Evolutionary conservation across 805 yeast genomes (phyloP).

Genomic region (Wickerhamiella azymoides): DNA sequence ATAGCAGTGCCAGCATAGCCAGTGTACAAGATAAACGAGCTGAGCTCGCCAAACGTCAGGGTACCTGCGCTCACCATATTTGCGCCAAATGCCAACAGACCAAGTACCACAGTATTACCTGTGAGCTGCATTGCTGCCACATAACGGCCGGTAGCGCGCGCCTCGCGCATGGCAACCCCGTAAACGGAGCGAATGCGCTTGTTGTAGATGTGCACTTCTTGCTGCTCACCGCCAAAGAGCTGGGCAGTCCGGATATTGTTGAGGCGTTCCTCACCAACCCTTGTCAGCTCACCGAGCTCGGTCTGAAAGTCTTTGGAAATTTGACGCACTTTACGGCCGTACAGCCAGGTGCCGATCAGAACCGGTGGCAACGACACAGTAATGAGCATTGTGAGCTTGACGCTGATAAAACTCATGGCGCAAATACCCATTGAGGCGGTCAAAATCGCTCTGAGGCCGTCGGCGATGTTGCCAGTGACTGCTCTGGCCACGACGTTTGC

Average conservation of each 20-base stretch:
- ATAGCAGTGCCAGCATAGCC: slow-evolving; percentile 88
- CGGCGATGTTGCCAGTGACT: slow-evolving; percentile 77
- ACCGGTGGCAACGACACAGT: slow-evolving; percentile 71
- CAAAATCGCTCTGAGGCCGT: slow-evolving; percentile 74
- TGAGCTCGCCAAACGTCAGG: slow-evolving; percentile 72
- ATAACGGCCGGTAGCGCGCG: slow-evolving; percentile 59
- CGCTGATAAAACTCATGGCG: slow-evolving; percentile 82
- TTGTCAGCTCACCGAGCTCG: slow-evolving; percentile 72
- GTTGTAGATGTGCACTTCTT: slow-evolving; percentile 65
- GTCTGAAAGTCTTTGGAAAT: slow-evolving; percentile 68
- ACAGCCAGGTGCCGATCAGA: slow-evolving; percentile 61
- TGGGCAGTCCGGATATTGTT: slow-evolving; percentile 79
- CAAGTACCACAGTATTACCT: slow-evolving; percentile 71
- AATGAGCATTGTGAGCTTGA: slow-evolving; percentile 73
- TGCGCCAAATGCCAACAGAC: slow-evolving; percentile 67
- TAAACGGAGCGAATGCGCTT: slow-evolving; percentile 51
- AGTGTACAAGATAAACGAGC: slow-evolving; percentile 91
- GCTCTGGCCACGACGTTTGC: slow-evolving; percentile 78
- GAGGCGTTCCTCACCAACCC: slow-evolving; percentile 83
- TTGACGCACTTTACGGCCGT: slow-evolving; percentile 65
- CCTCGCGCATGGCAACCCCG: slow-evolving; percentile 65
- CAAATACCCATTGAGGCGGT: slow-evolving; percentile 76
- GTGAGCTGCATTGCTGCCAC: slow-evolving; percentile 69
- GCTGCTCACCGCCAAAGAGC: slow-evolving; percentile 71
- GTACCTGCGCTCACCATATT: slow-evolving; percentile 65